A percentile compares a stretch with the other conserved stretches of the same genome.
Evolutionary conservation across 305 asterid genomes (phyloP).

Genomic region (Nicotiana rustica): DNA sequence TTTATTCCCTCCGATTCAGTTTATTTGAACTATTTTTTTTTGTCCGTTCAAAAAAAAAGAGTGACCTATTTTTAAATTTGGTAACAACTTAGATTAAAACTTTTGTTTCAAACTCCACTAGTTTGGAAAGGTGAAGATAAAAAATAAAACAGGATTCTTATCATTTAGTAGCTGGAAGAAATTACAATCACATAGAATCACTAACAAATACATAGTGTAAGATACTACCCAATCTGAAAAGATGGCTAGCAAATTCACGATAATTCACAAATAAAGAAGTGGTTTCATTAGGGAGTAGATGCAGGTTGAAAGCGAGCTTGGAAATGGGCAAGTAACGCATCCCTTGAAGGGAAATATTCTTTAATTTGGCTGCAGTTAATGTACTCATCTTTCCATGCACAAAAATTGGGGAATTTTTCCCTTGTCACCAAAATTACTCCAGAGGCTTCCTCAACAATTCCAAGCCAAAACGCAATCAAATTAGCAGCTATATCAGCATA

Average conservation of each 20-base stretch:
- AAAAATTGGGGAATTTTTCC: neutral
- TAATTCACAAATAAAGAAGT: neutral
- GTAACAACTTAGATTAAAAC: too few species aligned
- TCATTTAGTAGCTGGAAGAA: neutral
- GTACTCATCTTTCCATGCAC: neutral
- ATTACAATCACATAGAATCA: neutral
- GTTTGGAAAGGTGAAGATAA: neutral
- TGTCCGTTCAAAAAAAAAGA: too few species aligned
- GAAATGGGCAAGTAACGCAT: constrained; percentile 23
- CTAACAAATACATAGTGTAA: neutral
- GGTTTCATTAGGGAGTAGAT: neutral
- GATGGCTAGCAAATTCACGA: too few species aligned
- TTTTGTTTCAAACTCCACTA: neutral
- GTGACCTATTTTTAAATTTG: too few species aligned
- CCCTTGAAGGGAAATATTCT: constrained; percentile 35
- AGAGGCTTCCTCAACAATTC: neutral
- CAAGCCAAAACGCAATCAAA: constrained; percentile 12
- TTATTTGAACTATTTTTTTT: too few species aligned
- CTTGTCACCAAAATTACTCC: neutral
- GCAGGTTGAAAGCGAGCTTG: constrained; percentile 6
- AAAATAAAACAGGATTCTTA: neutral
- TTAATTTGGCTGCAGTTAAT: constrained; percentile 6
- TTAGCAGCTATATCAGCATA: constrained; percentile 27
- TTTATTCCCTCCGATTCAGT: too few species aligned
- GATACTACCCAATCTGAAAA: too few species aligned